phyloP scores from a whole-genome alignment of 2,329 filamentous ascomycete species.

The Penicillium corylophilum region DNA sequence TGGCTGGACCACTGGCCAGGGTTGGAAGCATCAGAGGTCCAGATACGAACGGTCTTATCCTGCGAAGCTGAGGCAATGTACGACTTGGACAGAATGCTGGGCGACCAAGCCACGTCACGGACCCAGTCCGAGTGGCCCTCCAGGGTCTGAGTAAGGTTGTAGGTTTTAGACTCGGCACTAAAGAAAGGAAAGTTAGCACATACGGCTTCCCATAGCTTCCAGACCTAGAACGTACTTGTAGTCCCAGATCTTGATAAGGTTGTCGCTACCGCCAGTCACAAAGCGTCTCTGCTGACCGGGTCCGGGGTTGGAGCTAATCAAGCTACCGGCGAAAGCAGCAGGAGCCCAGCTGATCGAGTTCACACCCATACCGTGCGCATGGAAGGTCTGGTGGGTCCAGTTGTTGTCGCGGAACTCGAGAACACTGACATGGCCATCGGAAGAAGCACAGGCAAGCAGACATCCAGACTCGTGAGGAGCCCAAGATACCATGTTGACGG shows the following conservation, averaged over 20 bases:
- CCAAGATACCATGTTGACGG: constrained; percentile 96
- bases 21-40: constrained; percentile 73
- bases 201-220: neutral
- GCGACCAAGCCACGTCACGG: constrained; percentile 94
- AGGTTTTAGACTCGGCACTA: constrained; percentile 53
- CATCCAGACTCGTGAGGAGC: constrained; percentile 96
- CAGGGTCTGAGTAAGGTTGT: constrained; percentile 58
- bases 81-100: constrained; percentile 88
- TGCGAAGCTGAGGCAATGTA: constrained; percentile 96
- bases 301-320: constrained; percentile 69
- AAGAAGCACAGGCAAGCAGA: constrained; percentile 89
- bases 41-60: constrained; percentile 96
- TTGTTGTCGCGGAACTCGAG: constrained; percentile 96
- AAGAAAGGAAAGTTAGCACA: constrained; percentile 6
- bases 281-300: constrained; percentile 73
- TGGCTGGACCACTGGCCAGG: constrained; percentile 79
- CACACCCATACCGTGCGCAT: constrained; percentile 88
- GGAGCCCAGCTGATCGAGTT: constrained; percentile 97
- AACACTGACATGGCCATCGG: constrained; percentile 88
- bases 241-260: constrained; percentile 88
- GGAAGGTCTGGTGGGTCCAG: constrained; percentile 86
- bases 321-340: constrained; percentile 75
- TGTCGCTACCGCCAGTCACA: constrained; percentile 93
- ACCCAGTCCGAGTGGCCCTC: constrained; percentile 93
- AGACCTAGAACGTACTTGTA: constrained; percentile 56